Evolutionary conservation across 2,329 filamentous ascomycete species (phyloP).

Genomic region (Macrophomina phaseolina): DNA sequence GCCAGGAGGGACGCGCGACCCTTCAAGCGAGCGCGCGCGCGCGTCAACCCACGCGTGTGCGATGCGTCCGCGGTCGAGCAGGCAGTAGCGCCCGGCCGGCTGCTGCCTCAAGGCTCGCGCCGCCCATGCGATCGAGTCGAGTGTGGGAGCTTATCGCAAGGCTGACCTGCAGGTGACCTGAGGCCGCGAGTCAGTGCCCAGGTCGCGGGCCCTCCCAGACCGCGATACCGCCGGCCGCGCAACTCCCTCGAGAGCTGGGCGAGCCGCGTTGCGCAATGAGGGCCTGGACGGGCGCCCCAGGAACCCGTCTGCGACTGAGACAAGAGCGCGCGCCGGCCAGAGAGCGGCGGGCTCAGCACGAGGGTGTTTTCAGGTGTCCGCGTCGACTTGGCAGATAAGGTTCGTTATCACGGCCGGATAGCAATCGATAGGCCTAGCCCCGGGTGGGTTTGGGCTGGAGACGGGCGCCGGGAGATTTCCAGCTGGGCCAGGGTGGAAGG

Average conservation of each 20-base stretch:
- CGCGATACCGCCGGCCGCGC: background rate
- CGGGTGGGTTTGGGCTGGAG: background rate
- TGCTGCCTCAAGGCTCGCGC: constrained; percentile 16
- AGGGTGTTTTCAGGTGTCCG: background rate
- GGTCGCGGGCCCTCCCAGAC: constrained; percentile 11
- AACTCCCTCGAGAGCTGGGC: background rate
- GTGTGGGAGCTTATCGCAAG: constrained; percentile 19
- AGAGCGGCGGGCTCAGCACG: background rate
- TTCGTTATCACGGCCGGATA: constrained; percentile 16
- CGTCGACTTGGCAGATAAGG: background rate
- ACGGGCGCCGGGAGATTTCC: background rate
- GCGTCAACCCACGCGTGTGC: background rate
- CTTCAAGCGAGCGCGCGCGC: background rate
- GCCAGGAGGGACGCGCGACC: constrained; percentile 2
- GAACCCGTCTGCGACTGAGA: constrained; percentile 4
- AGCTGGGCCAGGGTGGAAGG: background rate
- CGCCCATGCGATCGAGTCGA: constrained; percentile 7
- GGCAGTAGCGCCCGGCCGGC: constrained; percentile 1
- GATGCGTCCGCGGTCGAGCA: background rate
- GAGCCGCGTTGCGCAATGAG: background rate
- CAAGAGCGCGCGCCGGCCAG: background rate
- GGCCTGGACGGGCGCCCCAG: background rate
- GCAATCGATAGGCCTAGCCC: constrained; percentile 1
- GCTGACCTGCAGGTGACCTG: constrained; percentile 11
- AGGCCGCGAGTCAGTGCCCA: constrained; percentile 6